A percentile compares a stretch with the other conserved stretches of the same genome.
Conservation (phyloP, 306 rosid genomes). For the Sophora flavescens region DNA sequence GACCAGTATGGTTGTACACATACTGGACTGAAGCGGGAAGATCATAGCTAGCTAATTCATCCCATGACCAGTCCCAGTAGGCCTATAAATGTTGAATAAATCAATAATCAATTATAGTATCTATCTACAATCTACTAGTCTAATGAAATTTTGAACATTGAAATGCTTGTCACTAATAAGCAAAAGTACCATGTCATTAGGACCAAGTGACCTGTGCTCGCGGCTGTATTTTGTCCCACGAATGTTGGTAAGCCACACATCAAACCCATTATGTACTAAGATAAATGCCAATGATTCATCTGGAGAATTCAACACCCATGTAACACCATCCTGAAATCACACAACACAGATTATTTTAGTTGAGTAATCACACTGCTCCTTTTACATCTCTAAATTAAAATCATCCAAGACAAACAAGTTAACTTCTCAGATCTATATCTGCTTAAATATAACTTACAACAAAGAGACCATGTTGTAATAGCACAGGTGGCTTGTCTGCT, state of each 20-base stretch:
- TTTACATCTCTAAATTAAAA: not conserved
- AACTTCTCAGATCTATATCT: not conserved
- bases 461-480: slow-evolving; percentile 72
- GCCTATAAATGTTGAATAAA: slow-evolving; percentile 49
- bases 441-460: slow-evolving; percentile 50
- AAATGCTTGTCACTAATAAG: no score
- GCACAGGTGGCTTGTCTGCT: slow-evolving; percentile 57
- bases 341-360: not conserved
- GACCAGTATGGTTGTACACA: no score
- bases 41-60: no score
- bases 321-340: slow-evolving; percentile 55
- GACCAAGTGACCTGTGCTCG: slow-evolving; percentile 51
- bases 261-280: slow-evolving; percentile 73
- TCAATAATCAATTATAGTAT: not conserved
- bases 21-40: no score
- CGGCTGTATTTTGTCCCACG: slow-evolving; percentile 72
- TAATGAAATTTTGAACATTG: not conserved
- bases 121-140: not conserved
- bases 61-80: slow-evolving; percentile 85
- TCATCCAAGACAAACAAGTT: not conserved
- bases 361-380: not conserved
- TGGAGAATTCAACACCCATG: slow-evolving; percentile 75
- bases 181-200: slow-evolving; percentile 53
- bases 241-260: slow-evolving; percentile 73
- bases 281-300: slow-evolving; percentile 66